A percentile compares a stretch with the other conserved stretches of the same genome.
Conservation (phyloP, 2,329 filamentous ascomycete species). For the Cercospora beticola region DNA sequence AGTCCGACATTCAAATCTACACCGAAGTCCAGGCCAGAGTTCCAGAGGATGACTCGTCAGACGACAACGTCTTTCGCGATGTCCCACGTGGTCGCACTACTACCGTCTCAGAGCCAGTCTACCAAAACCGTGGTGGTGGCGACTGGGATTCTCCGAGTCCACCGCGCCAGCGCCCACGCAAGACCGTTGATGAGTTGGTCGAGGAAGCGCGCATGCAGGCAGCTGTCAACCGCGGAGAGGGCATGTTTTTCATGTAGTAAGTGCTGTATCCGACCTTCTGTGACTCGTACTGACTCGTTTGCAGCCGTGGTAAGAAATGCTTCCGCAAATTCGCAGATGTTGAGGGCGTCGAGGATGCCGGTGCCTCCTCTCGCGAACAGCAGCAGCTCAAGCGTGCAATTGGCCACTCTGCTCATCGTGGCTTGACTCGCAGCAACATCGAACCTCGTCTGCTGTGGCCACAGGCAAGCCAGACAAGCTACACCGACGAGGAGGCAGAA, state of each 20-base stretch:
- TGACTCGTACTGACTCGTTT: slow-evolving; percentile 30
- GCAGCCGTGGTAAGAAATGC: slow-evolving; percentile 74
- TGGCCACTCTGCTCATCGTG: slow-evolving; percentile 45
- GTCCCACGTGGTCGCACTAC: slow-evolving; percentile 17
- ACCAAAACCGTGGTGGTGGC: slow-evolving; percentile 33
- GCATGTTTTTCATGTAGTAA: slow-evolving; percentile 75
- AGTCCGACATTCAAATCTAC: slow-evolving; percentile 63
- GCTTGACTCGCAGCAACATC: slow-evolving; percentile 65
- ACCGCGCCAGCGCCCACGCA: slow-evolving; percentile 48
- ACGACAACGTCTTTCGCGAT: slow-evolving; percentile 71
- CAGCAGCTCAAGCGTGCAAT: slow-evolving; percentile 40
- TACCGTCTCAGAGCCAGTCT: slow-evolving; percentile 36
- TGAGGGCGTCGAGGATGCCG: slow-evolving; percentile 26
- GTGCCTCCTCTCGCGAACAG: slow-evolving; percentile 38
- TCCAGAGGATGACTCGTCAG: slow-evolving; percentile 64
- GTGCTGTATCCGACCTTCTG: slow-evolving; percentile 41
- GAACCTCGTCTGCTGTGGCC: slow-evolving; percentile 64
- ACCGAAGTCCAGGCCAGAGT: slow-evolving; percentile 76
- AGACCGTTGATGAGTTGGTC: slow-evolving; percentile 57
- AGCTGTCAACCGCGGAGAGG: slow-evolving; percentile 65
- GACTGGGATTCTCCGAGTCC: slow-evolving; percentile 16
- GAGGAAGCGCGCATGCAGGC: slow-evolving; percentile 58
- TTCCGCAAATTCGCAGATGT: slow-evolving; percentile 64
- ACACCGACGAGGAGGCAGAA: slow-evolving; percentile 59
- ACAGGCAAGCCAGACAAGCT: slow-evolving; percentile 36